Evolutionary conservation across 352 stramenopile species (phyloP).

Genomic region (Globisporangium splendens): DNA sequence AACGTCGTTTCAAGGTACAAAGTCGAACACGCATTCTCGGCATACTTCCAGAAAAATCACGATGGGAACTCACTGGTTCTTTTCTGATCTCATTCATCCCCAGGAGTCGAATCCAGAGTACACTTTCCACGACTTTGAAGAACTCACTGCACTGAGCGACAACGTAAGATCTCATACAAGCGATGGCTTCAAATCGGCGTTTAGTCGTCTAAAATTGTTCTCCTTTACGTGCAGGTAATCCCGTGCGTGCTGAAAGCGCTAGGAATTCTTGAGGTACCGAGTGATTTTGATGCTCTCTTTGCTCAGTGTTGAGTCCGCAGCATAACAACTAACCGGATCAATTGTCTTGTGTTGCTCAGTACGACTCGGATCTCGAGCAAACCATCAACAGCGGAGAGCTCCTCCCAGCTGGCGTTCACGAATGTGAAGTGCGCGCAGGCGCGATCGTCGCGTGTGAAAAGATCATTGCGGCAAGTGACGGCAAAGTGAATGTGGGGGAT

Average conservation of each 20-base stretch:
- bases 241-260: slow-evolving; percentile 71
- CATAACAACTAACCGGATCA: background rate
- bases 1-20: slow-evolving; percentile 65
- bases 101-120: slow-evolving; percentile 48
- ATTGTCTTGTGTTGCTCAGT: slow-evolving; percentile 25
- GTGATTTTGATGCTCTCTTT: background rate
- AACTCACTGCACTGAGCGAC: slow-evolving; percentile 64
- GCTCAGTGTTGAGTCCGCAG: too few relatives aligned
- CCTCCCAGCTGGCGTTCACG: slow-evolving; percentile 34
- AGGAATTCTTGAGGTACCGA: slow-evolving; percentile 60
- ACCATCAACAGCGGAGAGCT: slow-evolving; percentile 47
- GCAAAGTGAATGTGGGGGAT: slow-evolving; percentile 36
- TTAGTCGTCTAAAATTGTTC: background rate
- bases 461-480: slow-evolving; percentile 56
- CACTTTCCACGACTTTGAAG: slow-evolving; percentile 53
- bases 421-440: slow-evolving; percentile 67
- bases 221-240: slow-evolving; percentile 32
- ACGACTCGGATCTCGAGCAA: slow-evolving; percentile 42
- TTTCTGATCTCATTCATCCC: background rate
- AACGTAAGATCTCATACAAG: slow-evolving; percentile 33
- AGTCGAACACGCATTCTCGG: too few relatives aligned
- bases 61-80: background rate
- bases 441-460: slow-evolving; percentile 63
- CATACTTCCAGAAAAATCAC: too few relatives aligned
- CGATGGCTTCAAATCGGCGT: too few relatives aligned